phyloP scores from a whole-genome alignment of 108 stramenopile species.

The Cyclotella cryptica region DNA sequence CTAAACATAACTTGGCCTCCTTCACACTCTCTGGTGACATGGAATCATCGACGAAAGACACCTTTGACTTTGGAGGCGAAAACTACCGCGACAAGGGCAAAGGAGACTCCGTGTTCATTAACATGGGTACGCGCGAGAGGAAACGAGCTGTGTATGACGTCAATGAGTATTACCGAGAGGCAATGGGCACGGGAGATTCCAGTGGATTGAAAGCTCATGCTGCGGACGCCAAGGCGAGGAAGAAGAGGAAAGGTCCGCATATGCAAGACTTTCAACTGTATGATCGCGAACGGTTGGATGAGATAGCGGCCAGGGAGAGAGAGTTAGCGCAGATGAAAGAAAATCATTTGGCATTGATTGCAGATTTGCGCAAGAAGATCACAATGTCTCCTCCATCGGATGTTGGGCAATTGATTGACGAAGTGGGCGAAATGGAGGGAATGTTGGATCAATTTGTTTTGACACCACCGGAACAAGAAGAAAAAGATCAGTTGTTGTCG shows the following conservation, averaged over 20 bases:
- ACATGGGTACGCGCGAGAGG: constrained; percentile 96
- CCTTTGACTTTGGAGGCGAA: constrained; percentile 92
- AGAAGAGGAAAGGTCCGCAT: constrained; percentile 85
- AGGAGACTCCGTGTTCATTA: constrained; percentile 84
- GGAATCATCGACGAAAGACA: constrained; percentile 71
- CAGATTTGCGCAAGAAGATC: constrained; percentile 68
- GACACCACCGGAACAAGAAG: constrained; percentile 59
- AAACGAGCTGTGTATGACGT: constrained; percentile 96
- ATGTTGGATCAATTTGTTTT: constrained; percentile 61
- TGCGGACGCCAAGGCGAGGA: constrained; percentile 81
- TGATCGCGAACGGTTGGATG: constrained; percentile 81
- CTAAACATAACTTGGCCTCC: constrained; percentile 94
- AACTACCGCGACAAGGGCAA: constrained; percentile 88
- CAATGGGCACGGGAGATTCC: constrained; percentile 65
- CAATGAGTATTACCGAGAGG: constrained; percentile 89
- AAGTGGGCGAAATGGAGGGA: constrained; percentile 70
- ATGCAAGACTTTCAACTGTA: constrained; percentile 97
- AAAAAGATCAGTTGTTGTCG: constrained; percentile 73
- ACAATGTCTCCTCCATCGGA: constrained; percentile 48
- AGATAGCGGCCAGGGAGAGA: constrained; percentile 79
- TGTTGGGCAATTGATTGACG: constrained; percentile 44
- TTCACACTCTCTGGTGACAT: constrained; percentile 91
- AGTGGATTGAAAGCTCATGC: constrained; percentile 78
- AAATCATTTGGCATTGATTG: constrained; percentile 71
- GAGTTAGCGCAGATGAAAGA: constrained; percentile 73